phyloP scores from a whole-genome alignment of 2,329 filamentous ascomycete genomes.

The Penicillium sp. region DNA sequence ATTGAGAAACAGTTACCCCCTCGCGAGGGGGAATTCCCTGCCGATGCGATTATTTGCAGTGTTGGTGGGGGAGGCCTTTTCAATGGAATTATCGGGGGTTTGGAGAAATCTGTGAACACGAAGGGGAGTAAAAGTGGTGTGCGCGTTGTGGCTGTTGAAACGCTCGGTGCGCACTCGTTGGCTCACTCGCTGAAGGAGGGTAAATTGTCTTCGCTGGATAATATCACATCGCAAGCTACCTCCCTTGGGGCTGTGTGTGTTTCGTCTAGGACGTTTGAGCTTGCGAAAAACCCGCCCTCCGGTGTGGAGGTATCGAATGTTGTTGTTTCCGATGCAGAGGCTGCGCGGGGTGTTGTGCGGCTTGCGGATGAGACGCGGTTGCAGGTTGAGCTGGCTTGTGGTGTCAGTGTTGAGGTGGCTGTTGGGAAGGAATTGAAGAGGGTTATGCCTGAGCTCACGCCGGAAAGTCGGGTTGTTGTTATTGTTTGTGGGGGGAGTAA shows the following conservation, averaged over 20 bases:
- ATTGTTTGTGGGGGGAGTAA: slow-evolving; percentile 52
- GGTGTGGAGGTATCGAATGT: slow-evolving; percentile 57
- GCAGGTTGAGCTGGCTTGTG: slow-evolving; percentile 81
- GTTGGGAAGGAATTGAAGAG: slow-evolving; percentile 29
- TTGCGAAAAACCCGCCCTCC: slow-evolving; percentile 52
- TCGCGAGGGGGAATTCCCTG: slow-evolving; percentile 36
- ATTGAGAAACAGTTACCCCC: slow-evolving; percentile 39
- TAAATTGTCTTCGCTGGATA: slow-evolving; percentile 62
- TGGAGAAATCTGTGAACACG: slow-evolving; percentile 43
- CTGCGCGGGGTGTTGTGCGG: slow-evolving; percentile 72
- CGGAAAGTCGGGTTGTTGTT: slow-evolving; percentile 41
- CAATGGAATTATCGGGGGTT: slow-evolving; percentile 70
- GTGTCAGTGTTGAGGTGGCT: slow-evolving; percentile 67
- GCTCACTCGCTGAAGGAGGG: slow-evolving; percentile 60
- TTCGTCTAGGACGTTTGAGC: slow-evolving; percentile 65
- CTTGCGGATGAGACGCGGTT: slow-evolving; percentile 79
- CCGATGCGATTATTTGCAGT: slow-evolving; percentile 74
- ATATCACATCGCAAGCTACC: slow-evolving; percentile 74
- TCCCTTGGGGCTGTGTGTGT: slow-evolving; percentile 71
- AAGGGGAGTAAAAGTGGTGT: slow-evolving; percentile 20
- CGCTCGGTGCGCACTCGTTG: slow-evolving; percentile 70
- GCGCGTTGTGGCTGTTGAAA: slow-evolving; percentile 72
- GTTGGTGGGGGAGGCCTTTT: slow-evolving; percentile 80
- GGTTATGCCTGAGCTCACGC: slow-evolving; percentile 28
- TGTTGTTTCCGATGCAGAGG: slow-evolving; percentile 73